Evolutionary conservation across 140 eudicot species (phyloP).

Genomic region (Erigeron philadelphicus): DNA sequence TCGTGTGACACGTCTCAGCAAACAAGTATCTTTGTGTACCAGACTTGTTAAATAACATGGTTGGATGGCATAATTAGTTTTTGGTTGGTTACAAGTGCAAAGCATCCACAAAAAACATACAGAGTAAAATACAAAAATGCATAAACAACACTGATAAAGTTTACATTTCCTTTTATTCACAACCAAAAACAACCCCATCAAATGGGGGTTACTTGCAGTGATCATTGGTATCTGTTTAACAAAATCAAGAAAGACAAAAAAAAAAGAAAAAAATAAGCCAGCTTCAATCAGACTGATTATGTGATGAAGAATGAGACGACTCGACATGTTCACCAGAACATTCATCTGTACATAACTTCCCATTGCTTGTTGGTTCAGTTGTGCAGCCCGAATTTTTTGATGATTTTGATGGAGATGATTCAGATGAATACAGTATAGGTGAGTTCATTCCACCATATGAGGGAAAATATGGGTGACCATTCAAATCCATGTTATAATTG

Average conservation of each 20-base stretch:
- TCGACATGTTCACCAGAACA: conserved; percentile 38
- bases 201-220: conserved; percentile 9
- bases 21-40: too few species aligned
- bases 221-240: conserved; percentile 21
- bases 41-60: too few species aligned
- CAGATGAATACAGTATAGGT: conserved; percentile 3
- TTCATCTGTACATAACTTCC: conserved; percentile 20
- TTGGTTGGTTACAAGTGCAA: conserved; percentile 25
- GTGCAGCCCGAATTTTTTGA: neutral
- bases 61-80: too few species aligned
- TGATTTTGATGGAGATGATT: neutral
- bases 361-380: conserved; percentile 13
- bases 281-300: conserved; percentile 38
- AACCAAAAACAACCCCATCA: conserved; percentile 25
- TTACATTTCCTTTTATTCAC: conserved; percentile 33
- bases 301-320: conserved; percentile 32
- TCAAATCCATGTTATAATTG: conserved; percentile 28
- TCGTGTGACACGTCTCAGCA: too few species aligned
- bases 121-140: too few species aligned
- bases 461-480: conserved; percentile 28
- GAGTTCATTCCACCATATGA: conserved; percentile 29
- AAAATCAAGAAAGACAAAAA: neutral
- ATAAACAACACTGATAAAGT: conserved; percentile 15
- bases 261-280: conserved; percentile 8
- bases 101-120: neutral